Percentiles rank a stretch among this genome's conserved stretches.
phyloP scores from a whole-genome alignment of 345 rosid species.

The Abelmoschus esculentus region DNA sequence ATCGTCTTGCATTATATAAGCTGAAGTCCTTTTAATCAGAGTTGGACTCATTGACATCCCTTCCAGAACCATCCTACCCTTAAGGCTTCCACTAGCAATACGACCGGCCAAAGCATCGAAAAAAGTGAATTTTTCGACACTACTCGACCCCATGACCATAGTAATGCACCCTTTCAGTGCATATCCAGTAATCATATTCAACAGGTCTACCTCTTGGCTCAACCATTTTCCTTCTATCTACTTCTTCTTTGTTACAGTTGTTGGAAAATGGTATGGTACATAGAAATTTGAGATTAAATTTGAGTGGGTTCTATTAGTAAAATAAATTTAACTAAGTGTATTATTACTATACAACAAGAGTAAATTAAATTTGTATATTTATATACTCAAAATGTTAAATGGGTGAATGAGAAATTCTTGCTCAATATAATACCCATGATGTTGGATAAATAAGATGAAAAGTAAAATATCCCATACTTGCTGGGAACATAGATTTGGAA shows the following conservation, averaged over 20 bases:
- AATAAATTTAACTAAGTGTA: too few species aligned
- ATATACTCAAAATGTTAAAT: too few species aligned
- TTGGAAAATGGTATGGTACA: too few species aligned
- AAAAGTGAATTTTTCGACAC: conserved; percentile 60
- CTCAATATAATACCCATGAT: too few species aligned
- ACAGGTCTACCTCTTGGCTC: conserved; percentile 40
- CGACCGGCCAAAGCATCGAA: conserved; percentile 55
- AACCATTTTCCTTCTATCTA: conserved; percentile 39
- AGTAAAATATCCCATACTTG: too few species aligned
- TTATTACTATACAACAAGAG: too few species aligned
- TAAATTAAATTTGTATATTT: too few species aligned
- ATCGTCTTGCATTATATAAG: conserved; percentile 69
- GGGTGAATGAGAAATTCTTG: too few species aligned
- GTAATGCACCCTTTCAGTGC: conserved; percentile 60
- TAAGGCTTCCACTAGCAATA: conserved; percentile 54
- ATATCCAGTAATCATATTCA: conserved; percentile 48
- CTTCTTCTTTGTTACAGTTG: conserved; percentile 34
- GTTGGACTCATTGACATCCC: conserved; percentile 41
- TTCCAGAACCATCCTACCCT: conserved; percentile 45
- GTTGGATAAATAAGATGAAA: too few species aligned
- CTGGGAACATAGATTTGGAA: too few species aligned
- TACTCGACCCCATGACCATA: conserved; percentile 69
- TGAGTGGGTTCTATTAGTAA: too few species aligned
- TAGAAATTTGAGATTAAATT: too few species aligned
- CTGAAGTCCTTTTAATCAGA: conserved; percentile 55